Evolutionary conservation across 2,329 filamentous ascomycete genomes (phyloP).

Genomic region (Pestalotiopsis sp.): DNA sequence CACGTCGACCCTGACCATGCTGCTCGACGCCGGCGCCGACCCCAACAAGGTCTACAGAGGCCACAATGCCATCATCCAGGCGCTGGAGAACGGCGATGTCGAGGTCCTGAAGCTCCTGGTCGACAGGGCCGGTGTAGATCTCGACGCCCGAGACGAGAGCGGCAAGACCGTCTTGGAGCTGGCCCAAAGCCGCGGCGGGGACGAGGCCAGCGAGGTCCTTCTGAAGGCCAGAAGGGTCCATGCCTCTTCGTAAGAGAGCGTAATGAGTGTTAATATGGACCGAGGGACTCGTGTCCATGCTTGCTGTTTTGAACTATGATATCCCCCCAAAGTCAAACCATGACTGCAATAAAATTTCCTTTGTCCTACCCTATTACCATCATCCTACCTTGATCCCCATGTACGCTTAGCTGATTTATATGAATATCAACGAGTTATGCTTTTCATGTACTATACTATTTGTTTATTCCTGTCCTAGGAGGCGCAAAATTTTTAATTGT

Average conservation of each 20-base stretch:
- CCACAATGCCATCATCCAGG: conserved; percentile 68
- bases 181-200: conserved; percentile 59
- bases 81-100: conserved; percentile 64
- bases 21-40: conserved; percentile 66
- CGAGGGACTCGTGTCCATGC: not conserved
- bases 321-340: not conserved
- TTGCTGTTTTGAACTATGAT: not conserved
- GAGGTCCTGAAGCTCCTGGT: conserved; percentile 55
- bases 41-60: conserved; percentile 70
- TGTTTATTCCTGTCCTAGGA: not conserved
- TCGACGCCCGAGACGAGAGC: conserved; percentile 55
- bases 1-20: conserved; percentile 62
- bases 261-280: too few relatives aligned
- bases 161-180: conserved; percentile 60
- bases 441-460: not conserved
- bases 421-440: conserved; percentile 3
- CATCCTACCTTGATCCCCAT: conserved; percentile 1
- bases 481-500: not conserved
- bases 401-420: conserved; percentile 12
- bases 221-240: conserved; percentile 23
- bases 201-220: conserved; percentile 56
- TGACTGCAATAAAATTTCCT: not conserved
- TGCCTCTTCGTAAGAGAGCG: not conserved
- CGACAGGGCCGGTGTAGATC: conserved; percentile 51
- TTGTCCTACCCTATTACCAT: not conserved